A percentile compares a stretch with the other conserved stretches of the same genome.
Evolutionary conservation across 2,329 filamentous ascomycete genomes (phyloP).

Genomic region (Rutstroemia sp.): DNA sequence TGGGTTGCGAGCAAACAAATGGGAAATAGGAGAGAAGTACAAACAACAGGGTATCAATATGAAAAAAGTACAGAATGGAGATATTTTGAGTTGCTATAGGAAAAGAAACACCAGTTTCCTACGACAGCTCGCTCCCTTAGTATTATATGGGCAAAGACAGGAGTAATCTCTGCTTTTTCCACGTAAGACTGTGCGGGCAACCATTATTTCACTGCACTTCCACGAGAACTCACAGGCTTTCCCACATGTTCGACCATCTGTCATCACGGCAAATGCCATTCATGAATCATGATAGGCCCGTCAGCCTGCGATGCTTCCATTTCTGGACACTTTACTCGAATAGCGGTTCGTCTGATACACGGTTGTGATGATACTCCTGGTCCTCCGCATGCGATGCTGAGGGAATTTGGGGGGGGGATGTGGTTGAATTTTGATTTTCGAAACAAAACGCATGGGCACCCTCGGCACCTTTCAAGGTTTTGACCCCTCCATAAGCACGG

Average conservation of each 20-base stretch:
- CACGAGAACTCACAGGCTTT: neutral
- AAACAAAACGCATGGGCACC: conserved; percentile 4
- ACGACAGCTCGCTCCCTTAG: neutral
- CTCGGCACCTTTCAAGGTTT: neutral
- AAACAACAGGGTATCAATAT: neutral
- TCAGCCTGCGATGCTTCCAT: neutral
- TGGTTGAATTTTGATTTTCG: neutral
- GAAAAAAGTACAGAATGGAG: neutral
- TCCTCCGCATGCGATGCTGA: neutral
- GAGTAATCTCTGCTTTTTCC: neutral
- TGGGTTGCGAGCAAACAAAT: neutral
- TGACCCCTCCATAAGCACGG: neutral
- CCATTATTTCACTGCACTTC: neutral
- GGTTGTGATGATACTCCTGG: neutral
- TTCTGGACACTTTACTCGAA: neutral
- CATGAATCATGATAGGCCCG: too few relatives aligned
- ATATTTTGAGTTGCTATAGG: neutral
- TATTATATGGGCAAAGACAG: neutral
- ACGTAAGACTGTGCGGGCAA: neutral
- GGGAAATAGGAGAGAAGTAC: neutral
- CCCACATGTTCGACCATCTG: conserved; percentile 2
- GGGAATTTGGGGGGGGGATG: neutral
- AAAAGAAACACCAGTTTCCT: neutral
- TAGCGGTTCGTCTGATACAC: neutral
- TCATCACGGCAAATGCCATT: neutral